A percentile compares a stretch with the other conserved stretches of the same genome.
Conservation (phyloP, 1,284 basidiomycete genomes). For the Pascua guehoae region DNA sequence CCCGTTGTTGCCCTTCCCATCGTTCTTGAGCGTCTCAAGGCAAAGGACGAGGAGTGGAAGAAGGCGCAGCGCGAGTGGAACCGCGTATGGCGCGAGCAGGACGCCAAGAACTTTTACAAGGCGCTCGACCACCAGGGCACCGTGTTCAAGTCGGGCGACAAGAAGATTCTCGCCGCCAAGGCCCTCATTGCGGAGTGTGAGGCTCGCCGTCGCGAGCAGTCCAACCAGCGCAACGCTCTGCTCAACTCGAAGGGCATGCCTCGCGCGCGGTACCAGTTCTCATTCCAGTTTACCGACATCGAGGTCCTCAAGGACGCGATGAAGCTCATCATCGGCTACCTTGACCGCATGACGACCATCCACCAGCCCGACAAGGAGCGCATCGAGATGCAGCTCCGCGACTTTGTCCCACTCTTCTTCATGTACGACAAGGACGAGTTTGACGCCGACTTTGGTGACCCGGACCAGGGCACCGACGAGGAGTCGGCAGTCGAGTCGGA, state of each 20-base stretch:
- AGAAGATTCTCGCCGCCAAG: constrained; percentile 90
- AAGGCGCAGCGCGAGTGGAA: constrained; percentile 93
- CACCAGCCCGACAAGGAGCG: constrained; percentile 71
- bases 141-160: constrained; percentile 91
- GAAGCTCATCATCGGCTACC: constrained; percentile 83
- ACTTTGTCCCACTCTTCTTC: constrained; percentile 80
- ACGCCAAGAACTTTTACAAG: constrained; percentile 96
- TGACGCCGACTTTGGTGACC: constrained; percentile 65
- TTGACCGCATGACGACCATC: constrained; percentile 78
- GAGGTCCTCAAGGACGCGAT: constrained; percentile 80
- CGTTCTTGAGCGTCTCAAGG: constrained; percentile 82
- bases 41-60: constrained; percentile 98
- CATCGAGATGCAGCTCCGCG: constrained; percentile 79
- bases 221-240: constrained; percentile 67
- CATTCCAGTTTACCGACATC: constrained; percentile 73
- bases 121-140: constrained; percentile 94
- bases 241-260: constrained; percentile 58
- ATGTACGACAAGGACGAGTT: constrained; percentile 73
- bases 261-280: constrained; percentile 62
- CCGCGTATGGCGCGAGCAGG: constrained; percentile 94
- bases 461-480: constrained; percentile 58
- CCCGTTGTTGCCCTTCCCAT: constrained; percentile 89
- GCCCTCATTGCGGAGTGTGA: constrained; percentile 87
- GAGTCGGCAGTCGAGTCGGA: constrained; percentile 60
- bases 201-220: constrained; percentile 66